These are phyloP conservation scores for Pichia eremophila DNA, from an alignment of 805 yeast species.

Conservation along the genomic window DNA sequence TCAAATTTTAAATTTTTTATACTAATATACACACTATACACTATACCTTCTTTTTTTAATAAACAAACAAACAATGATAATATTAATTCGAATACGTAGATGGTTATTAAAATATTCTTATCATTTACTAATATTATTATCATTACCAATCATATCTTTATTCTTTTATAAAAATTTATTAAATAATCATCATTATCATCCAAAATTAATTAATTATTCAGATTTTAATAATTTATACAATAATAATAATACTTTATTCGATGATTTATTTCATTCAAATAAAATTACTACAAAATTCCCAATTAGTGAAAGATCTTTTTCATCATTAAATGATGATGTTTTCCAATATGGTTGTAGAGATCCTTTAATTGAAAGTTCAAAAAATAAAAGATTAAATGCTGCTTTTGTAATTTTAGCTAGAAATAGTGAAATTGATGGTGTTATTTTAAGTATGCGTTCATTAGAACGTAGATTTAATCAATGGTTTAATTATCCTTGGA, in stretches of 20 bases:
- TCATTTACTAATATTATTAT: too few species aligned
- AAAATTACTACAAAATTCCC: conserved; percentile 14
- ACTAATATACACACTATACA: too few species aligned
- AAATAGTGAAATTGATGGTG: conserved; percentile 73
- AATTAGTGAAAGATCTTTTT: conserved; percentile 20
- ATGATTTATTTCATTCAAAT: conserved; percentile 12
- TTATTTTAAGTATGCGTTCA: conserved; percentile 58
- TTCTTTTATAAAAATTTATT: too few species aligned
- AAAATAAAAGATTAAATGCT: conserved; percentile 56
- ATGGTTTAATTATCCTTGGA: conserved; percentile 91
- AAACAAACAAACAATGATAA: too few species aligned
- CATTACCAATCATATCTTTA: too few species aligned
- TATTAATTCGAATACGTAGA: too few species aligned
- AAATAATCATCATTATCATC: too few species aligned
- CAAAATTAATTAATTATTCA: too few species aligned
- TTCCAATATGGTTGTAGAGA: conserved; percentile 28
- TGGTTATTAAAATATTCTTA: too few species aligned
- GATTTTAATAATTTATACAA: too few species aligned
- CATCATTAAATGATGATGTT: conserved; percentile 20
- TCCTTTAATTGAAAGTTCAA: conserved; percentile 11
- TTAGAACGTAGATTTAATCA: conserved; percentile 86
- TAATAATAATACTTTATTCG: not conserved
- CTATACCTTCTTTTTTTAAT: too few species aligned
- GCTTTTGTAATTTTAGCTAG: conserved; percentile 78
- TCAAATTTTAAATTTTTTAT: too few species aligned